phyloP scores from a whole-genome alignment of 345 rosid species.

The Jatropha curcas region DNA sequence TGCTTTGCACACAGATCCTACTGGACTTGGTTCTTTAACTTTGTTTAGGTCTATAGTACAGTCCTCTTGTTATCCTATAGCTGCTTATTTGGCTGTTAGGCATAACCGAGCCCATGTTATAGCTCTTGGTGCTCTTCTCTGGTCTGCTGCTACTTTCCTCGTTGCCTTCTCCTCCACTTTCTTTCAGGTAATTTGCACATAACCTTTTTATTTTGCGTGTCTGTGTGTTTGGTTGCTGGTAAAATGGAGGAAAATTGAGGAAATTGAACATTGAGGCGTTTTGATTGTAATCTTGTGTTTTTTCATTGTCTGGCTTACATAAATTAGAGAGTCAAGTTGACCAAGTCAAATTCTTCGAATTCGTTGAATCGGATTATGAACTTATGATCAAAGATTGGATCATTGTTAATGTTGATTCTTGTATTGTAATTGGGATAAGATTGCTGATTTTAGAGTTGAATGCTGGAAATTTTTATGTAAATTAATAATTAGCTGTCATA shows the following conservation, averaged over 20 bases:
- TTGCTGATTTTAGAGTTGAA: not conserved
- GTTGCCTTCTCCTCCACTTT: conserved; percentile 33
- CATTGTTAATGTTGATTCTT: not conserved
- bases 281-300: not conserved
- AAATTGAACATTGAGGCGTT: conserved; percentile 5
- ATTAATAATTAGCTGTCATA: not conserved
- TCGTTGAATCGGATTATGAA: not conserved
- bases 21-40: conserved; percentile 32
- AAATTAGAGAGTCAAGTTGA: not conserved
- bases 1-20: conserved; percentile 28
- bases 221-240: conserved; percentile 9
- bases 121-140: conserved; percentile 31
- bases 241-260: conserved; percentile 9
- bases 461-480: not conserved
- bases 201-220: not conserved
- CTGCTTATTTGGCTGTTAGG: conserved; percentile 22
- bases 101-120: conserved; percentile 30
- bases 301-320: not conserved
- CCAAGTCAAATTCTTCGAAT: not conserved
- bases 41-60: conserved; percentile 28
- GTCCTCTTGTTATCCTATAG: conserved; percentile 29
- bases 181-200: conserved; percentile 13
- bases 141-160: conserved; percentile 36
- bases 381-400: not conserved
- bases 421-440: not conserved